These are phyloP conservation scores for Pichia rugopelliculosa DNA, from an alignment of 805 yeast species.

Conservation along the genomic window DNA sequence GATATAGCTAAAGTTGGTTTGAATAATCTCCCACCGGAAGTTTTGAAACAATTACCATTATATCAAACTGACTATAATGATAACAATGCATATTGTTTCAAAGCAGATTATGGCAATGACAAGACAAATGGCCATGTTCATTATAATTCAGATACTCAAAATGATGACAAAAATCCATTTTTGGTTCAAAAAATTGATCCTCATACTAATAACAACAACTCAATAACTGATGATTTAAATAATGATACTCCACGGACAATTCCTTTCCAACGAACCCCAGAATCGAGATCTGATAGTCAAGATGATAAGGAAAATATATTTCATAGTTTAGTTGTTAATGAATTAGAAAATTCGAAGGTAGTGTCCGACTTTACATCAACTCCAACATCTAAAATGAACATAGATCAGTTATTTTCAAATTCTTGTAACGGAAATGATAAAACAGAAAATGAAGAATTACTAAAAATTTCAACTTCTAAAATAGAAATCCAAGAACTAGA, in stretches of 20 bases:
- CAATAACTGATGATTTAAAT: background rate
- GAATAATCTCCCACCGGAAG: slow-evolving; percentile 17
- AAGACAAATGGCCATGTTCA: background rate
- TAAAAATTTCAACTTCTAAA: slow-evolving; percentile 3
- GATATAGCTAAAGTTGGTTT: slow-evolving; percentile 21
- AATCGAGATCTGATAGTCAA: background rate
- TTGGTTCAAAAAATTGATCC: background rate
- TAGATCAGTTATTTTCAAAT: background rate
- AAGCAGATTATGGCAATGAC: background rate
- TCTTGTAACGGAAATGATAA: background rate
- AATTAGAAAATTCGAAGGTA: background rate
- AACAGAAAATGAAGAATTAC: background rate
- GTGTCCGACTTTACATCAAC: slow-evolving; percentile 5
- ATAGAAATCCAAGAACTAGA: slow-evolving; percentile 9
- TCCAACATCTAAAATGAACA: slow-evolving; percentile 2
- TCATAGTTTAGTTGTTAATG: slow-evolving; percentile 3
- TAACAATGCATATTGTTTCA: no score
- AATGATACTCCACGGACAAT: slow-evolving; percentile 6
- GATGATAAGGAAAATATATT: slow-evolving; percentile 41
- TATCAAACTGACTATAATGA: background rate
- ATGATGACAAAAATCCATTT: slow-evolving; percentile 4
- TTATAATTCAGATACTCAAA: background rate
- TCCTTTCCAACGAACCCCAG: slow-evolving; percentile 4
- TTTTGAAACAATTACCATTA: slow-evolving; percentile 14
- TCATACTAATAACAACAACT: background rate